Conservation (phyloP, 169 alveolate species). For the Theileria parva region DNA sequence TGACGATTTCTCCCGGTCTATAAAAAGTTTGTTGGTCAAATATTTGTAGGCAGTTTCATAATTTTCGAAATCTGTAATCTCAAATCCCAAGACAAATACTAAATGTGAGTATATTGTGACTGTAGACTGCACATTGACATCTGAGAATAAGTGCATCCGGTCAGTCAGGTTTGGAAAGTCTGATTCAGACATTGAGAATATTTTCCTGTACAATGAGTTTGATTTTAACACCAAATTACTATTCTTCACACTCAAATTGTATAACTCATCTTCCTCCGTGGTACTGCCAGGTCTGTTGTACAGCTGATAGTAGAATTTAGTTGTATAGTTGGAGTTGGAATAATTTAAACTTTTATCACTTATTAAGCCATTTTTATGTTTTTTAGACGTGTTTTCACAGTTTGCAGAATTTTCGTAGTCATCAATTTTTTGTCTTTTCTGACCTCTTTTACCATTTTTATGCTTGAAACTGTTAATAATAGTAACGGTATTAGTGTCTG, state of each 20-base stretch:
- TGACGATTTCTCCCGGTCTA: neutral
- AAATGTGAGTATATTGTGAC: conserved; percentile 41
- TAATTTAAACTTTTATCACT: too few relatives aligned
- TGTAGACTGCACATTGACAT: conserved; percentile 46
- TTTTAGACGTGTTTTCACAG: neutral
- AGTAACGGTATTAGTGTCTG: too few relatives aligned
- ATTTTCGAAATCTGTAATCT: conserved; percentile 30
- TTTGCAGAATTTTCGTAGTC: neutral
- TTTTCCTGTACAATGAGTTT: conserved; percentile 13
- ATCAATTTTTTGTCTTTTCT: neutral
- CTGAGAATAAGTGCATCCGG: conserved; percentile 20
- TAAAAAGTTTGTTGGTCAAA: conserved; percentile 21
- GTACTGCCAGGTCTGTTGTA: too few relatives aligned
- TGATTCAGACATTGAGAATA: conserved; percentile 34
- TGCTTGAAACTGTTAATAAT: too few relatives aligned
- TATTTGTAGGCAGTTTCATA: conserved; percentile 25
- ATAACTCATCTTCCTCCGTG: conserved; percentile 4
- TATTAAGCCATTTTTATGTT: too few relatives aligned
- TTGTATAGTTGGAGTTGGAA: too few relatives aligned
- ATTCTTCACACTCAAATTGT: conserved; percentile 32
- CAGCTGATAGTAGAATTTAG: too few relatives aligned
- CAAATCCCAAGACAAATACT: conserved; percentile 51
- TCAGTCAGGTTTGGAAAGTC: neutral
- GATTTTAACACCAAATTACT: conserved; percentile 41
- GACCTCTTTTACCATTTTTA: neutral